A percentile compares a stretch with the other conserved stretches of the same genome.
phyloP scores from a whole-genome alignment of 2,329 filamentous ascomycete species.

The Aspergillus glaucus region DNA sequence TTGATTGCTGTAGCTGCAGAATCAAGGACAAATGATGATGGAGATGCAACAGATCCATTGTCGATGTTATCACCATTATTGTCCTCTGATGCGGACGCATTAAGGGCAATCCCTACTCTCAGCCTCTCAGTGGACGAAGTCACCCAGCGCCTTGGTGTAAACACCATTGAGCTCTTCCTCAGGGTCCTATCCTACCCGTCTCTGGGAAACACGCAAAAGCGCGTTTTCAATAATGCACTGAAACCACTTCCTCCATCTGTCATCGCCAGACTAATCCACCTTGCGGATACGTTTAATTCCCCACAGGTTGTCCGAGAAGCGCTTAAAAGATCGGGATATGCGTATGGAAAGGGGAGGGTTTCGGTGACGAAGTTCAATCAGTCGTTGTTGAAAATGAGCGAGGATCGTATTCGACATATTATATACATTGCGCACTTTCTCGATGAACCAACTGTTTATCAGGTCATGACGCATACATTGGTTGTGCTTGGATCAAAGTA shows the following conservation, averaged over 20 bases:
- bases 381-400: slow-evolving; percentile 25
- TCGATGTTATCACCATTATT: background rate
- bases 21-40: background rate
- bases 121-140: slow-evolving; percentile 21
- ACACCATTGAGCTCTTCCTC: slow-evolving; percentile 29
- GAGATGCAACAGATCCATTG: background rate
- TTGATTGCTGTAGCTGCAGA: background rate
- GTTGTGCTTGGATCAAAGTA: slow-evolving; percentile 31
- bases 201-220: slow-evolving; percentile 12
- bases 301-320: slow-evolving; percentile 16
- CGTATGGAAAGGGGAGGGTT: slow-evolving; percentile 23
- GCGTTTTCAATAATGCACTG: slow-evolving; percentile 19
- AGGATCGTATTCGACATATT: slow-evolving; percentile 35
- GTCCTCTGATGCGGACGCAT: background rate
- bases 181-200: slow-evolving; percentile 24
- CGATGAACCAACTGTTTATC: slow-evolving; percentile 19
- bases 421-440: slow-evolving; percentile 33
- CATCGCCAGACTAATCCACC: slow-evolving; percentile 25
- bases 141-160: slow-evolving; percentile 21
- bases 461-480: slow-evolving; percentile 29
- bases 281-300: slow-evolving; percentile 32
- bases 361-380: slow-evolving; percentile 18
- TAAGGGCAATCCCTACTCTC: slow-evolving; percentile 19
- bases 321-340: slow-evolving; percentile 21
- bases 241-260: slow-evolving; percentile 23